Base-by-base conservation (phyloP, 768 basidiomycete species). In the Tricholoma saponaceum region DNA sequence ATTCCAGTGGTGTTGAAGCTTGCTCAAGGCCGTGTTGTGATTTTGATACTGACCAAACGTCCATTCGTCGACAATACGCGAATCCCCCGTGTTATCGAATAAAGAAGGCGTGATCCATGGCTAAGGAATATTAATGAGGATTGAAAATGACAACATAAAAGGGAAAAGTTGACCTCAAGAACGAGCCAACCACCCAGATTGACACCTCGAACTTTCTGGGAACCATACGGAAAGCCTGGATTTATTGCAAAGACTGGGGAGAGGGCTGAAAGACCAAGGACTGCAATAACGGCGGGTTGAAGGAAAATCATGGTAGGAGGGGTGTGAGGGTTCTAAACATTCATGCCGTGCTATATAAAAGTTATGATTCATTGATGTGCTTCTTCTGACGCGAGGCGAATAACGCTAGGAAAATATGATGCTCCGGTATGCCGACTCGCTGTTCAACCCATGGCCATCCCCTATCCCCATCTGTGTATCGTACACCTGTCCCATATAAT, bases 91-190 rank as follows among this genome's bases (percentile, higher is more conserved):
- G 66, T 82, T 76, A 57, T 89, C 84, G 66, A 90, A 92, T 5
- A 92, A 64, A 47, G 83, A 85, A 28, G 89, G 89, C 0, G 88
- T 90, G 63, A 91, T 87, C 87, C 87, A 91, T 7, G 89, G 87
- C 85, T 83, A 58, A 52, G 50, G 20, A 44, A n/a, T 49, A 41
- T 46, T 58, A 46, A 39, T 59, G 69, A 60, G 12, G 30, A 55
- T 33, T n/a, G 52, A 23, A 23, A 23, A 20, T 51, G 33, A 7
- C 43, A 30, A 30, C 54, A 44, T 5, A 56, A 52, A 52, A 50
- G 14, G 32, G 7, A 8, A 10, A 14, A 18, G 62, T 10, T 5
- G 57, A 81, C 78, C 69, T 79, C 78, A 23, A 76, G 72, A 22
- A 80, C 76, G 25, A 81, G 72, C 81, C 74, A 79, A 55, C 79